Evolutionary conservation across 2,329 filamentous ascomycete genomes (phyloP), one percentile per base, ranked within the genome.

Genomic region (Diaporthe citriasiana): DNA sequence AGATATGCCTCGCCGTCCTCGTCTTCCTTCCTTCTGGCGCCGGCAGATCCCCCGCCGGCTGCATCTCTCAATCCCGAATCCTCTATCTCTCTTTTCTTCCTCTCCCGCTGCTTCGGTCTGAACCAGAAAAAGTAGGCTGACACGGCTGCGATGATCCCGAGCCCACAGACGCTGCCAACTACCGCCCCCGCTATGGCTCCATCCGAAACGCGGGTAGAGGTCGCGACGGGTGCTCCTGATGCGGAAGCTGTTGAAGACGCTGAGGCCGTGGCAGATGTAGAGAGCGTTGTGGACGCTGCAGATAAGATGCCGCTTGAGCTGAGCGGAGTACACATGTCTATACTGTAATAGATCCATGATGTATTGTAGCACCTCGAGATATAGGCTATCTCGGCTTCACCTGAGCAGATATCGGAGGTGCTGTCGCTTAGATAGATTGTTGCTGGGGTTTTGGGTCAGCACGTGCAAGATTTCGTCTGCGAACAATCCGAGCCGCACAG

Each of bases 41-140:
- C 56, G 35, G 56, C n/a, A 13, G 35, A 25, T 25, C 22, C 38
- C 9, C 27, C 70, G 1, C 22, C 59, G 25, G 47, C 38, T 35
- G 30, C 35, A 30, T 22, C 60, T 45, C 33, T 40, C n/a, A 50
- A 19, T 2, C 55, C 38, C 6, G 71, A 65, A 1, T 68, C 71
- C 38, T 59, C 60, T 13, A 27, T 45, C 59, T 69, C 71, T 15
- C 38, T 73, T 25, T 13, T 73, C 45, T 53, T 69, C 55, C 35
- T 73, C 55, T 57, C 63, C 1, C 66, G 63, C 19, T 73, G 71
- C 33, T 19, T 73, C 7, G 71, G 71, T 19, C 71, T 30, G 53
- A 73, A 73, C 71, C 71, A 73, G 53, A 73, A 73, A 8, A 73
- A 57, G 27, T 73, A 73, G 27, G 12, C 53, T 25, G 30, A 73